A percentile compares a stretch with the other conserved stretches of the same genome.
Evolutionary conservation across 2,329 filamentous ascomycete genomes (phyloP).

Genomic region (Aspergillus sp.): DNA sequence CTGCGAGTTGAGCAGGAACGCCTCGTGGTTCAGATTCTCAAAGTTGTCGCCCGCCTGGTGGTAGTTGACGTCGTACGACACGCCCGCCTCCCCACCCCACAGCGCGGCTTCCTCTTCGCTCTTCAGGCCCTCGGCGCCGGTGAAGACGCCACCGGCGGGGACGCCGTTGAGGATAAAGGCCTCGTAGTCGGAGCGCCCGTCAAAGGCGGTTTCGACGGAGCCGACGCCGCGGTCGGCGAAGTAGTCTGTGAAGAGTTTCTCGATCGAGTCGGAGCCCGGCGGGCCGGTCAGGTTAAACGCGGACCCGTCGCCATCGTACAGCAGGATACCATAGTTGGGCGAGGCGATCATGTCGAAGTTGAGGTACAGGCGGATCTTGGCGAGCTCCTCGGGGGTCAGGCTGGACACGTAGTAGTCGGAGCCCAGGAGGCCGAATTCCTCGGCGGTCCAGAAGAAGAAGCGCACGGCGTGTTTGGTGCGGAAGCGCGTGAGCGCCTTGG

Average conservation of each 20-base stretch:
- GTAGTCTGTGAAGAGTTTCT: slow-evolving; percentile 69
- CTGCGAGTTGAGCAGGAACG: slow-evolving; percentile 32
- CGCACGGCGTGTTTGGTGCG: slow-evolving; percentile 71
- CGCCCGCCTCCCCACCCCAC: slow-evolving; percentile 71
- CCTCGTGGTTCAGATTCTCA: slow-evolving; percentile 54
- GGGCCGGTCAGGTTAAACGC: slow-evolving; percentile 59
- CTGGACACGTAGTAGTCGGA: slow-evolving; percentile 60
- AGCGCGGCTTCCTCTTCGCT: slow-evolving; percentile 65
- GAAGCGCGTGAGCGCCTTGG: slow-evolving; percentile 69
- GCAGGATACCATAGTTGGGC: slow-evolving; percentile 60
- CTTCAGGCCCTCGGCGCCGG: slow-evolving; percentile 77
- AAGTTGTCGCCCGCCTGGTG: slow-evolving; percentile 58
- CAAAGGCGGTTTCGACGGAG: slow-evolving; percentile 74
- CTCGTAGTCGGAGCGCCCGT: slow-evolving; percentile 79
- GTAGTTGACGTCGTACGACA: slow-evolving; percentile 60
- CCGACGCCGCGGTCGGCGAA: slow-evolving; percentile 66
- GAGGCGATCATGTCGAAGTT: slow-evolving; percentile 73
- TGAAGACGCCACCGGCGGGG: slow-evolving; percentile 76
- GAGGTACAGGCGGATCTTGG: slow-evolving; percentile 68
- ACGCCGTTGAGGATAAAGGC: slow-evolving; percentile 75
- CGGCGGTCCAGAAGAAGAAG: slow-evolving; percentile 68
- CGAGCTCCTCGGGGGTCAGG: slow-evolving; percentile 53
- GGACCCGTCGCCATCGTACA: slow-evolving; percentile 57
- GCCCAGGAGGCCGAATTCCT: slow-evolving; percentile 68
- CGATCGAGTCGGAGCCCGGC: slow-evolving; percentile 69